Evolutionary conservation across 345 rosid species (phyloP), one percentile per base, ranked within the genome.

Genomic region (Eucalyptus sp.): DNA sequence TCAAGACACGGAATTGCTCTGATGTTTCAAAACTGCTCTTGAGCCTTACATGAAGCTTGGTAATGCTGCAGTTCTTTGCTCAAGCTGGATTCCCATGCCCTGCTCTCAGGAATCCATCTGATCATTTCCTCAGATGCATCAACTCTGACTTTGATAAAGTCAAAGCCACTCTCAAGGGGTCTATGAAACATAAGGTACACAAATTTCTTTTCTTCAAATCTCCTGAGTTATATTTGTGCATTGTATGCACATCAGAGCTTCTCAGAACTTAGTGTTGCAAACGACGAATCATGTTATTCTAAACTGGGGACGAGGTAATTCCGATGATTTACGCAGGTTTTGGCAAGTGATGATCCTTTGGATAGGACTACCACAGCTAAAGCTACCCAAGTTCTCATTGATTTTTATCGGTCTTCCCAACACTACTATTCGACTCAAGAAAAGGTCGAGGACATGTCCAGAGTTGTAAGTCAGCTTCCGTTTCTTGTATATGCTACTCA

Each of bases 41-140:
- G 14, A 76, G 46, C 46, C 83, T 37, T 18, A 76, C 83, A 11
- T 37, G 48, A 76, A 12, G 15, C 8, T 76, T 76, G 48, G 83
- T 76, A 76, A 71, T 71, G 84, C 25, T 88, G 89, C 93, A 97
- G 99, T 97, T 97, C 94, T 97, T 97, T 44, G 99, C 98, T 84
- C 96, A 95, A 93, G 99, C 98, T 43, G 99, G 99, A 87, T 96
- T 97, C 76, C 99, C 99, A 43, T 97, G 99, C 91, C 99, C 99
- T 88, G 92, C 98, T 89, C 89, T 96, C 92, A 94, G 99, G 95
- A 97, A 96, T 92, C 99, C 98, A 10, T 97, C 99, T 24, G 99
- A 97, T 92, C 99, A 97, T 94, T 97, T 97, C 89, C 96, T 97
- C 68, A 90, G 99, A 90, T 96, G 99, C 90, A 90, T 97, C 87